Percentiles rank a stretch among this genome's conserved stretches.
phyloP scores from a whole-genome alignment of 768 basidiomycete species.

The Erythrobasidium yunnanense region DNA sequence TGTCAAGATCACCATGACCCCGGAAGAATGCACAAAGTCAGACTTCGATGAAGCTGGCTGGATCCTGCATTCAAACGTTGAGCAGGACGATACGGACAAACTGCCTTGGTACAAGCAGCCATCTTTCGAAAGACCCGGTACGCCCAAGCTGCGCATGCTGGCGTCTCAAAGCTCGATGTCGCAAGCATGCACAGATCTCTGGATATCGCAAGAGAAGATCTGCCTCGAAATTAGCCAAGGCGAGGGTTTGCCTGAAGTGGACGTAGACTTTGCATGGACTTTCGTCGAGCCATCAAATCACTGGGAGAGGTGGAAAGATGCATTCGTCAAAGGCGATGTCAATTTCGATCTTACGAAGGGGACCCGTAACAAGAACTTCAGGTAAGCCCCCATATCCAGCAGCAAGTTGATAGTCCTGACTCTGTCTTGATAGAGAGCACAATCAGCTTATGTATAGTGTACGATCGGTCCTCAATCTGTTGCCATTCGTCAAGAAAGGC shows the following conservation, averaged over 20 bases:
- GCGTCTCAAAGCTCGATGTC: neutral
- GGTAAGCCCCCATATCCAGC: neutral
- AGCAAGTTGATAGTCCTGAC: neutral
- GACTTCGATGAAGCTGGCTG: neutral
- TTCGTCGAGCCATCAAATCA: constrained; percentile 12
- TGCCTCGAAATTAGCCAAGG: neutral
- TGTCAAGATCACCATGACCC: neutral
- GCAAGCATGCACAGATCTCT: neutral
- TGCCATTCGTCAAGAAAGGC: neutral
- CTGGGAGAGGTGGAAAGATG: neutral
- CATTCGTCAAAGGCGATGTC: neutral
- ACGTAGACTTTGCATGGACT: constrained; percentile 4
- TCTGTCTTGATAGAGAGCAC: neutral
- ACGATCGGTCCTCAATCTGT: neutral
- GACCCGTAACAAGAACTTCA: neutral
- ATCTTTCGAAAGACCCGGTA: too few relatives aligned
- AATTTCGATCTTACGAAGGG: neutral
- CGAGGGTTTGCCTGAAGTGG: neutral
- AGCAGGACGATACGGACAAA: too few relatives aligned
- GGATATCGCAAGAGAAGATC: neutral
- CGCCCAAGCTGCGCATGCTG: neutral
- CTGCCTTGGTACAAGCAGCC: too few relatives aligned
- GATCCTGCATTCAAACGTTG: neutral
- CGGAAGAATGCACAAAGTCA: neutral
- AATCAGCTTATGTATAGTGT: neutral